phyloP scores from a whole-genome alignment of 495 filamentous ascomycete species.

The Pyronema domesticum region DNA sequence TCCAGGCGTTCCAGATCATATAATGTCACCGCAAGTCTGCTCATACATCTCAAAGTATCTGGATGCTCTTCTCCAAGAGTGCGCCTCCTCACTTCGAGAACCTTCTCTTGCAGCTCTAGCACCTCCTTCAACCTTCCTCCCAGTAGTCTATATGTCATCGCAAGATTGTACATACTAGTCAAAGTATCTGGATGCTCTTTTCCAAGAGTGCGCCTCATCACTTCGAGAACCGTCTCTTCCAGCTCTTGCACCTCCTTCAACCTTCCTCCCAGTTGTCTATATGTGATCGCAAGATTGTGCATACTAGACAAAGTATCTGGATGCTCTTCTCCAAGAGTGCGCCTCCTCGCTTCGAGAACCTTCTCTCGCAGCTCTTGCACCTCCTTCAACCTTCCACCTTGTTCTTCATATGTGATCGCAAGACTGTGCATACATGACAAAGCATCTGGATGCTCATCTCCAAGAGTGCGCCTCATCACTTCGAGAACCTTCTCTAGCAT shows the following conservation, averaged over 20 bases:
- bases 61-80: slow-evolving; percentile 24
- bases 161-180: slow-evolving; percentile 28
- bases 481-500: too few species aligned
- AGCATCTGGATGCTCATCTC: slow-evolving; percentile 24
- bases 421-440: slow-evolving; percentile 24
- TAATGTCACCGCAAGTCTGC: slow-evolving; percentile 11
- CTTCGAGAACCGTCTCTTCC: too few species aligned
- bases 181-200: slow-evolving; percentile 28
- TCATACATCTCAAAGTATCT: slow-evolving; percentile 25
- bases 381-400: neutral
- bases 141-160: slow-evolving; percentile 11
- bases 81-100: slow-evolving; percentile 10
- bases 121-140: slow-evolving; percentile 19
- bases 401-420: neutral
- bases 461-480: too few species aligned
- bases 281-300: neutral
- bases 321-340: slow-evolving; percentile 18
- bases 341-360: neutral
- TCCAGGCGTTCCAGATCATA: neutral
- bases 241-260: neutral
- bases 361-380: neutral
- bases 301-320: slow-evolving; percentile 16
- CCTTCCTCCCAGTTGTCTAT: neutral
- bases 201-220: slow-evolving; percentile 13
- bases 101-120: slow-evolving; percentile 10